Evolutionary conservation across 441 rosid species (phyloP).

Genomic region (Brassica balearica): DNA sequence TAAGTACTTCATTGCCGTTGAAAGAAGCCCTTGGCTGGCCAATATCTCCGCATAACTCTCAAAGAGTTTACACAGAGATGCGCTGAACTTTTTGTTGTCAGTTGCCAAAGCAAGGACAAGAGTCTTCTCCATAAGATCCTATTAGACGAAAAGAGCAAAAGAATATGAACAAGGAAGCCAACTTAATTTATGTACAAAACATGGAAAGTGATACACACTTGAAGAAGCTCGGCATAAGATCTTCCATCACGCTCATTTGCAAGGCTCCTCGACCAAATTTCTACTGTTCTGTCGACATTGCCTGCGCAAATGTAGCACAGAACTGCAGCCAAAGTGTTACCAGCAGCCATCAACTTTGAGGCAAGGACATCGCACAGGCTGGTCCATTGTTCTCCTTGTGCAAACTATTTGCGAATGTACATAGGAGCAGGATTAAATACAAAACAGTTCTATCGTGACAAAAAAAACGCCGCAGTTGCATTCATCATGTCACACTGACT

Average conservation of each 20-base stretch:
- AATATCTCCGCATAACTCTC: conserved; percentile 9
- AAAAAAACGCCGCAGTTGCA: neutral
- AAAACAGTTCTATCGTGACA: neutral
- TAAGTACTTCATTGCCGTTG: conserved; percentile 2
- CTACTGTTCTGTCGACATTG: conserved; percentile 2
- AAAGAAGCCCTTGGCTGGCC: conserved; percentile 8
- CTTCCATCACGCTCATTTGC: conserved; percentile 2
- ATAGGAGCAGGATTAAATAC: neutral
- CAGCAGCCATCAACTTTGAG: conserved; percentile 6
- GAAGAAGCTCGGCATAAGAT: conserved; percentile 10
- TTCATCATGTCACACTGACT: neutral
- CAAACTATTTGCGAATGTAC: neutral
- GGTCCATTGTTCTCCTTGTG: conserved; percentile 8
- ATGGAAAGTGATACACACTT: neutral
- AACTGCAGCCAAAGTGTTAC: conserved; percentile 5
- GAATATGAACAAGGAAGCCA: neutral
- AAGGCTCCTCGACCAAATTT: conserved; percentile 10
- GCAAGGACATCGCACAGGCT: conserved; percentile 11
- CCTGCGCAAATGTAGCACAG: conserved; percentile 7
- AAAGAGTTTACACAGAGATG: conserved; percentile 11
- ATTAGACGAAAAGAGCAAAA: neutral
- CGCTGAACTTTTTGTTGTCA: neutral
- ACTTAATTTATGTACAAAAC: neutral
- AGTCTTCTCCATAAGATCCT: conserved; percentile 11
- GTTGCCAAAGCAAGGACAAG: conserved; percentile 6